Evolutionary conservation across 164 flowering plant genomes (phyloP), one percentile per base, ranked within the genome.

Genomic region (Buxus sempervirens): DNA sequence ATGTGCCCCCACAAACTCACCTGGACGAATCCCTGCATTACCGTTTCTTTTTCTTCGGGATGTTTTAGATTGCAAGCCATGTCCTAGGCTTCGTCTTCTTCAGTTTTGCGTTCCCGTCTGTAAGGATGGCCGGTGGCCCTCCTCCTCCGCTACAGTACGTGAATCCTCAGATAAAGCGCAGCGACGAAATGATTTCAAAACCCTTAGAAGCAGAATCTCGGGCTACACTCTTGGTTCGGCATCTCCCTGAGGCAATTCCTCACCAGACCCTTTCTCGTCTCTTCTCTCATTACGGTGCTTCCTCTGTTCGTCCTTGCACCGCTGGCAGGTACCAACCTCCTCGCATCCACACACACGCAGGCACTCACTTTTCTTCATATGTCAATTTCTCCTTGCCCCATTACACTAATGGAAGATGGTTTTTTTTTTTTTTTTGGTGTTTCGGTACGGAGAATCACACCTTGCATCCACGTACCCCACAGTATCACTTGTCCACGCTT

Each of bases 211-310:
- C 59, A 26, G 58, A 57, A 41, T 18, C 53, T 15, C 72, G n/a
- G 4, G 70, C 70, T 8, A 85, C 95, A 0, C 83, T 91, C 24
- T 66, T 94, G 80, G 79, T 91, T 24, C 82, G 84, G 51, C 95
- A 90, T 73, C 95, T 94, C 48, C 98, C 98, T 0, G 97, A 91
- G 32, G 97, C 89, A 5, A 88, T 94, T 65, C 89, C 98, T 42
- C 79, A 64, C 1, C 89, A 85, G 18, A 85, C 90, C 5, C 86
- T 94, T n/a, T 78, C 80, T 28, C 81, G 96, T 8, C 88, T 94
- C 61, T 83, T 94, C 81, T 89, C 96, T 62, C 89, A 90, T 69
- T 94, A 86, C 24, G 96, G 97, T 23, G 97, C 97, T 56, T 75
- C 83, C 49, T 74, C 84, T 13, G 89, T 92, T 19, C 93, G 91